These are phyloP conservation scores for Penicillium polonicum DNA, from an alignment of 2,329 filamentous ascomycete species.

Conservation along the genomic window DNA sequence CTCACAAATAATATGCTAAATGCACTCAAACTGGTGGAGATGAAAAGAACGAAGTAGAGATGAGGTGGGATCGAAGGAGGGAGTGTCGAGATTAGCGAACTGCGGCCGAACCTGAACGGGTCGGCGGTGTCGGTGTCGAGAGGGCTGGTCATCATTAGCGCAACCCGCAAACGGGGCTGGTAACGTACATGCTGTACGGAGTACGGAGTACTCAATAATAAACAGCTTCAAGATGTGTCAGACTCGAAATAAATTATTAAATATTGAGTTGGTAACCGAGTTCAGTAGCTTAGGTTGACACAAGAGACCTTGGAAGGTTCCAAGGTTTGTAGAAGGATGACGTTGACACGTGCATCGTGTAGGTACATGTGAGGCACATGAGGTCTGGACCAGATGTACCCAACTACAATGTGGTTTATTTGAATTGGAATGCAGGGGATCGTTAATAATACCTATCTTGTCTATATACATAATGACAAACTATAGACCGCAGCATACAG, in stretches of 20 bases:
- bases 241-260: background rate
- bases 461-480: slow-evolving; percentile 14
- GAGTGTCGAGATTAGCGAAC: slow-evolving; percentile 20
- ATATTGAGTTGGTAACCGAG: background rate
- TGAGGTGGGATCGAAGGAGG: slow-evolving; percentile 7
- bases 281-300: background rate
- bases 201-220: background rate
- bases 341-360: slow-evolving; percentile 15
- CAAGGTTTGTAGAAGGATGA: slow-evolving; percentile 13
- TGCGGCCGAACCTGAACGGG: slow-evolving; percentile 17
- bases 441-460: background rate
- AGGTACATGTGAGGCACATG: background rate
- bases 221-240: background rate
- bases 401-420: background rate
- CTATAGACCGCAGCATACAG: background rate
- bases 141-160: slow-evolving; percentile 19
- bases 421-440: background rate
- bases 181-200: background rate
- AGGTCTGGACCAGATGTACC: background rate
- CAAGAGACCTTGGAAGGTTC: background rate
- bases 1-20: slow-evolving; percentile 20
- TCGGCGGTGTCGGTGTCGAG: slow-evolving; percentile 16
- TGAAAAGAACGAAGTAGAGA: slow-evolving; percentile 1
- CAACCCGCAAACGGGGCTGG: slow-evolving; percentile 17
- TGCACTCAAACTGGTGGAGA: slow-evolving; percentile 7